Evolutionary conservation across 176 grass and related monocot genomes (phyloP).

Genomic region (Raddia guianensis): DNA sequence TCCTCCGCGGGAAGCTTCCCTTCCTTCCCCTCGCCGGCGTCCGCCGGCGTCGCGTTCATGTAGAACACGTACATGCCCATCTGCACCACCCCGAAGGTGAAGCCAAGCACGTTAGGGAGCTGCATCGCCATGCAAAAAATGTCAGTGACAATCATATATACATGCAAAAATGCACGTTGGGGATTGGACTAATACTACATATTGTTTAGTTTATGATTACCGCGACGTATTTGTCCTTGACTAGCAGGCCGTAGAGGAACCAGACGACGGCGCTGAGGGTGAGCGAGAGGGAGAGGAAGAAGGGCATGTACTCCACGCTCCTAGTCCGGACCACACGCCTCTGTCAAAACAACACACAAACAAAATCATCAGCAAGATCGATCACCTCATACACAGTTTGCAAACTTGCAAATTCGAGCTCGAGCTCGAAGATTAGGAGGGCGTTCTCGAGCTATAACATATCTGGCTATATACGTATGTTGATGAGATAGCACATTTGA

Average conservation of each 20-base stretch:
- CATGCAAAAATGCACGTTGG: too few species aligned
- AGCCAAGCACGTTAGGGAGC: constrained; percentile 78
- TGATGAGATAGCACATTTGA: too few species aligned
- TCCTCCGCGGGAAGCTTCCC: constrained; percentile 31
- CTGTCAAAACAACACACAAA: constrained; percentile 24
- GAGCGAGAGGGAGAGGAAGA: constrained; percentile 82
- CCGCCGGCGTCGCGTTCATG: constrained; percentile 48
- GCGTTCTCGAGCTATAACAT: too few species aligned
- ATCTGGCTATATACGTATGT: too few species aligned
- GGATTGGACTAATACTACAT: too few species aligned
- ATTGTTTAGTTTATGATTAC: constrained; percentile 28
- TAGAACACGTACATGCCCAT: constrained; percentile 71
- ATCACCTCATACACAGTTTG: too few species aligned
- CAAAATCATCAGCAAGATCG: background rate
- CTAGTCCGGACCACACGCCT: constrained; percentile 68
- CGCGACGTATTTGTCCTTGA: constrained; percentile 76
- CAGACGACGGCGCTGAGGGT: constrained; percentile 77
- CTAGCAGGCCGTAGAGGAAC: constrained; percentile 85
- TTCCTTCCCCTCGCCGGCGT: background rate
- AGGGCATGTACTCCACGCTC: constrained; percentile 93
- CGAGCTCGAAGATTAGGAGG: too few species aligned
- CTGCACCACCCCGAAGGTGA: constrained; percentile 68
- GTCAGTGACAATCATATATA: background rate
- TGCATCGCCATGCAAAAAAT: constrained; percentile 6
- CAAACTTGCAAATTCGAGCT: too few species aligned